phyloP scores from a whole-genome alignment of 2,329 filamentous ascomycete species.

The Aspergillus piperis region DNA sequence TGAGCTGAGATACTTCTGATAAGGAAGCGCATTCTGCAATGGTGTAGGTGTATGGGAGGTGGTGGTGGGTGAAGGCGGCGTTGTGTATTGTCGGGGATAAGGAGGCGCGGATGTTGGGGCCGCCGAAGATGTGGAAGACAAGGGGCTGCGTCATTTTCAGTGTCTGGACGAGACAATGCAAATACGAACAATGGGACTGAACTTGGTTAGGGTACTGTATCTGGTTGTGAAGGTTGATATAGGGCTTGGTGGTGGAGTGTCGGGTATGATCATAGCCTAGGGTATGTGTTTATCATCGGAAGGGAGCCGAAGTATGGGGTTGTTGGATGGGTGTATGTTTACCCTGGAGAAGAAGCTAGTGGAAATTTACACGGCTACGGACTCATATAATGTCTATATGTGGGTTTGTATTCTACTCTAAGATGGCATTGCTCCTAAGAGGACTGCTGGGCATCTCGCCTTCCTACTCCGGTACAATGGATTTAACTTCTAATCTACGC shows the following conservation, averaged over 20 bases:
- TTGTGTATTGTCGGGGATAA: slow-evolving; percentile 26
- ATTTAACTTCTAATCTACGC: too few species aligned
- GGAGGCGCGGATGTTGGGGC: slow-evolving; percentile 18
- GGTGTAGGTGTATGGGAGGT: slow-evolving; percentile 14
- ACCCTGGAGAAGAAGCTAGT: too few species aligned
- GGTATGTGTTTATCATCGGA: too few species aligned
- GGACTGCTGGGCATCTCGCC: too few species aligned
- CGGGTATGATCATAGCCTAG: neutral
- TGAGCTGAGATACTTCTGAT: slow-evolving; percentile 45
- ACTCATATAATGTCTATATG: too few species aligned
- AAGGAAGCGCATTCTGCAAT: slow-evolving; percentile 17
- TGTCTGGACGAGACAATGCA: neutral
- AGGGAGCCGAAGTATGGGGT: too few species aligned
- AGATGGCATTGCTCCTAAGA: too few species aligned
- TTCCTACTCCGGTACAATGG: too few species aligned
- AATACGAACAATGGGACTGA: neutral
- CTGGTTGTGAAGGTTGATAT: neutral
- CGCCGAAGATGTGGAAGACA: slow-evolving; percentile 19
- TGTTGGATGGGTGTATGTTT: too few species aligned
- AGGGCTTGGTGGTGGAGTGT: neutral
- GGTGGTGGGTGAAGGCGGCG: slow-evolving; percentile 17
- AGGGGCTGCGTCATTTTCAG: neutral
- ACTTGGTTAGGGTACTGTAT: neutral
- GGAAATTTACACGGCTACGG: too few species aligned
- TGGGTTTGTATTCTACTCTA: too few species aligned